Evolutionary conservation across 148 eudicot species (phyloP).

Genomic region (Pouteria glomerata): DNA sequence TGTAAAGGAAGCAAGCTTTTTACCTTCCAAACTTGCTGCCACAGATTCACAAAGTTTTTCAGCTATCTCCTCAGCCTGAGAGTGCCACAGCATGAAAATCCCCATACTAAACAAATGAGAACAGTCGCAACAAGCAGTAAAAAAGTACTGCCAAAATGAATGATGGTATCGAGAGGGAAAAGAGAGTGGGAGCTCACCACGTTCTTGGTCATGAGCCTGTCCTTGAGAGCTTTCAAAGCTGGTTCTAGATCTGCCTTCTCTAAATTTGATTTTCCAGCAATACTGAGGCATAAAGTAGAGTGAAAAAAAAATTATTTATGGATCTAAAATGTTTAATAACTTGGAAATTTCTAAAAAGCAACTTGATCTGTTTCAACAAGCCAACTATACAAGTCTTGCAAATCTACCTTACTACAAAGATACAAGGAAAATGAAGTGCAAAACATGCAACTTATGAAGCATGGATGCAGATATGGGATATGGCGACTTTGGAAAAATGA

Average conservation of each 20-base stretch:
- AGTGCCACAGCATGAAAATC: not conserved
- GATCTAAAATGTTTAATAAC: not conserved
- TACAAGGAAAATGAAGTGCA: too few species aligned
- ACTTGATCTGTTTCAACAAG: too few species aligned
- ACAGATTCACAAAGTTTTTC: conserved; percentile 96
- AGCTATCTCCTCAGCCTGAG: conserved; percentile 92
- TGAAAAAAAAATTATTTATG: not conserved
- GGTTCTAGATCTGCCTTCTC: conserved; percentile 65
- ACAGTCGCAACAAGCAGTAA: not conserved
- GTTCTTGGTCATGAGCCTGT: conserved; percentile 28
- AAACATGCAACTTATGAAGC: too few species aligned
- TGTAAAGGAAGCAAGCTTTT: conserved; percentile 83
- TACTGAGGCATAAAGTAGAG: not conserved
- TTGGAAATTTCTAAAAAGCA: too few species aligned
- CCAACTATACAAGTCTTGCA: too few species aligned
- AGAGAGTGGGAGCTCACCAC: not conserved
- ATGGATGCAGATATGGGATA: too few species aligned
- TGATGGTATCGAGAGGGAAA: not conserved
- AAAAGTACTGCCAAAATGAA: not conserved
- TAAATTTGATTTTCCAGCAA: not conserved
- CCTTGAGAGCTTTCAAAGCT: conserved; percentile 90
- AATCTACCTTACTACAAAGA: too few species aligned
- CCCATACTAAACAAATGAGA: not conserved
- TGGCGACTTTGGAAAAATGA: too few species aligned
- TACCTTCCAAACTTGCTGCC: conserved; percentile 85